A percentile compares a stretch with the other conserved stretches of the same genome.
Conservation (phyloP, 495 filamentous ascomycete genomes). For the Penicillium chermesinum region DNA sequence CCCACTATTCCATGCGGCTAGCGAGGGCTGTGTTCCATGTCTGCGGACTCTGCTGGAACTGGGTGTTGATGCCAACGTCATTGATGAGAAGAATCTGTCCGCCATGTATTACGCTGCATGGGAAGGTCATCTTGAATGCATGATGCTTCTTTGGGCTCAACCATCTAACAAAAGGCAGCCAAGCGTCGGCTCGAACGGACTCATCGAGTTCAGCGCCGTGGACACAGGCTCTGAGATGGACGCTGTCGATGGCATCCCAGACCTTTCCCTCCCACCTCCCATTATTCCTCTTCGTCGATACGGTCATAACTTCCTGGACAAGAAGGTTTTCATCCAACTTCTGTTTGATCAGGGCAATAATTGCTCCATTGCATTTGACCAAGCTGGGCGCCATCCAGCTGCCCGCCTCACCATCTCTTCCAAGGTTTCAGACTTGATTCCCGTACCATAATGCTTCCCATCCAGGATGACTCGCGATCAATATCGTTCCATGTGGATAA, state of each 20-base stretch:
- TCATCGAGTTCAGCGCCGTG: slow-evolving; percentile 31
- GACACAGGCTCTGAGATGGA: slow-evolving; percentile 51
- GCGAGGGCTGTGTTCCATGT: slow-evolving; percentile 89
- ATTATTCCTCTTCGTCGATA: slow-evolving; percentile 93
- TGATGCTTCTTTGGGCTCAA: slow-evolving; percentile 73
- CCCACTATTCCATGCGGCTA: slow-evolving; percentile 90
- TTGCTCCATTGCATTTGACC: slow-evolving; percentile 82
- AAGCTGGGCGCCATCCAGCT: slow-evolving; percentile 91
- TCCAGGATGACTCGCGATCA: slow-evolving; percentile 88
- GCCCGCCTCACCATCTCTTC: slow-evolving; percentile 94
- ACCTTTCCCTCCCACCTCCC: slow-evolving; percentile 87
- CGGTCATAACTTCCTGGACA: slow-evolving; percentile 97
- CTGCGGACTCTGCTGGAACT: slow-evolving; percentile 70
- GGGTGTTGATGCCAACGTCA: slow-evolving; percentile 65
- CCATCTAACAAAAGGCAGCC: slow-evolving; percentile 26
- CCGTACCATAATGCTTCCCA: slow-evolving; percentile 91
- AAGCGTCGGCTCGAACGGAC: slow-evolving; percentile 32
- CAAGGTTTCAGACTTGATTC: slow-evolving; percentile 91
- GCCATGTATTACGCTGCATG: slow-evolving; percentile 98
- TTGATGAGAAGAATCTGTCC: slow-evolving; percentile 87
- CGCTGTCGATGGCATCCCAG: slow-evolving; percentile 81
- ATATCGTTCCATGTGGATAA: slow-evolving; percentile 96
- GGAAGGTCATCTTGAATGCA: slow-evolving; percentile 95
- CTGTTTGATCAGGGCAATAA: slow-evolving; percentile 67
- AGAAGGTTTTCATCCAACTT: slow-evolving; percentile 89